Base-by-base conservation (phyloP, 768 basidiomycete species). In the Amanita phalloides region DNA sequence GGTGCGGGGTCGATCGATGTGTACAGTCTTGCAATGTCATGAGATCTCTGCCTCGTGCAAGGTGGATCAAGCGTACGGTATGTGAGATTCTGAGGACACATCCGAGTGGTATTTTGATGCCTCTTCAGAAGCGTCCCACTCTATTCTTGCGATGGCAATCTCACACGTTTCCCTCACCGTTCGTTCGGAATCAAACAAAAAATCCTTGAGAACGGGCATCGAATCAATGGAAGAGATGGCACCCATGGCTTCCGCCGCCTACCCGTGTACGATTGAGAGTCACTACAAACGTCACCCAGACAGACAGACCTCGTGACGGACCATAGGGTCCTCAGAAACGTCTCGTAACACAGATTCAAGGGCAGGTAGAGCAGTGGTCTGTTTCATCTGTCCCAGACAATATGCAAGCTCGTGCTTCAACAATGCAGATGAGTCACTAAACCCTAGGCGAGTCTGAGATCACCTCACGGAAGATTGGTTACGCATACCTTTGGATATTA, bases 241-340 rank as follows among this genome's bases (percentile, higher is more conserved):
- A 37, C 94, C 96, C 74, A 99, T 86, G 7, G 96, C 96, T 69
- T 99, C 96, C n/a, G 96, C 96, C 46, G 95, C 93, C 88, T 94
- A 49, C 1, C 47, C 35, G 56, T 44, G 56, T 56, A 57, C 47
- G 49, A 51, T 53, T 30, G 25, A 55, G 51, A 46, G n/a, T 53
- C 6, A 6, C 28, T 13, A 45, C 13, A 35, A 14, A 37, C 45
- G 21, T 43, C 20, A n/a, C 26, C 32, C 41, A 48, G n/a, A 41
- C 30, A 36, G 48, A 59, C 72, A 53, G 58, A 89, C 91, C 78
- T 99, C 96, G 69, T 99, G 96, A 50, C 96, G 75, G 55, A 98
- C 96, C 96, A 99, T 99, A 0, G 91, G 84, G 65, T 95, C 87
- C 63, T 94, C 85, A 14, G 71, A 61, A 37, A 65, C 62, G 61